Conservation (phyloP, 306 rosid genomes). For the Carpinus viminea region DNA sequence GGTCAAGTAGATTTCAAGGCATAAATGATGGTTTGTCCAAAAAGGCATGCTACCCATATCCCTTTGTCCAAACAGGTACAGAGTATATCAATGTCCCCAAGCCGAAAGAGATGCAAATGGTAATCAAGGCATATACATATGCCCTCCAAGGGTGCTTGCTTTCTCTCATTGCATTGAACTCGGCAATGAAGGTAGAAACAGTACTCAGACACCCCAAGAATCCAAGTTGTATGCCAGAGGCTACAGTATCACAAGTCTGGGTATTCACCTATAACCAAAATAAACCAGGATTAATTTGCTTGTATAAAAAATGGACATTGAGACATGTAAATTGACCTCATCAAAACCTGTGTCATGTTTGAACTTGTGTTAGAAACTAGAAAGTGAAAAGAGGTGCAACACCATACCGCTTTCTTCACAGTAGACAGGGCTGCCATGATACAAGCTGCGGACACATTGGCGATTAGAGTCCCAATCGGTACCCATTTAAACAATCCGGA, state of each 20-base stretch:
- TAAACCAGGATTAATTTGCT: slow-evolving; percentile 13
- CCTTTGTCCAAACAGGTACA: slow-evolving; percentile 67
- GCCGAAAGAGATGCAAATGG: slow-evolving; percentile 54
- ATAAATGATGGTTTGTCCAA: neutral
- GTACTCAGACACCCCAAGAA: slow-evolving; percentile 84
- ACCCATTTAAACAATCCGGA: slow-evolving; percentile 52
- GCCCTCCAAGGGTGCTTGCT: slow-evolving; percentile 74
- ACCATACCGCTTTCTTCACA: slow-evolving; percentile 54
- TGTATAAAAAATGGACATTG: neutral
- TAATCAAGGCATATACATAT: slow-evolving; percentile 55
- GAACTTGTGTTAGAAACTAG: neutral
- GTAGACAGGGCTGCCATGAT: slow-evolving; percentile 75
- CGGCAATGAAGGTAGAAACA: slow-evolving; percentile 79
- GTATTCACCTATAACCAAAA: slow-evolving; percentile 55
- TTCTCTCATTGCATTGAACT: slow-evolving; percentile 81
- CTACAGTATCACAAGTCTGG: slow-evolving; percentile 50
- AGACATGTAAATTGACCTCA: neutral
- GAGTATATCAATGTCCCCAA: slow-evolving; percentile 68
- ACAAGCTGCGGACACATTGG: slow-evolving; percentile 82
- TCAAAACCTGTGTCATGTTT: neutral
- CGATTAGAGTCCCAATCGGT: slow-evolving; percentile 74
- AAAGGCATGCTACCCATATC: slow-evolving; percentile 26
- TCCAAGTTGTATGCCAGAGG: slow-evolving; percentile 66
- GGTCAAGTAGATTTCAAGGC: neutral
- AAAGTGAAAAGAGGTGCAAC: neutral